Evolutionary conservation across 1,284 basidiomycete genomes (phyloP), one percentile per base, ranked within the genome.

Genomic region (Naganishia albida): DNA sequence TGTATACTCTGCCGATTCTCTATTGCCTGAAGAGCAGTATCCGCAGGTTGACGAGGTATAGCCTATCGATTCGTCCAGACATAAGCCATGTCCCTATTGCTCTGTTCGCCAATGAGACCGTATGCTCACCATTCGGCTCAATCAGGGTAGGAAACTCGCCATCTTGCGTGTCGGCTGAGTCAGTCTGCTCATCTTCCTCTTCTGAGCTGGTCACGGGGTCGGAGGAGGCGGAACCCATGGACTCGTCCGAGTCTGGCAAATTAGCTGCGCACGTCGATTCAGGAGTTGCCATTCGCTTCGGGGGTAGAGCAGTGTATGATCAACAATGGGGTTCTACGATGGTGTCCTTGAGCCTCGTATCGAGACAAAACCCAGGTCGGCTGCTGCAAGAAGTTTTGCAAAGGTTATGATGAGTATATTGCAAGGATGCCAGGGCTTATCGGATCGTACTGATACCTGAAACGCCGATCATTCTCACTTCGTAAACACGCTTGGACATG

Each of bases 11-110:
- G 39, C 30, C 51, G 72, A 75, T 55, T 79, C 72, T 52, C 70
- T 62, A 2, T 77, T 78, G 2, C 72, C 70, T 0, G 78, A 70
- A 0, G 75, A 74, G 68, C 81, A 82, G 72, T 83, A 83, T 25
- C 82, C 82, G 69, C 82, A 83, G 3, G 78, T 74, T 1, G 78
- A 79, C 12, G 53, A n/a, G 6, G 67, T 53, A 59, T 76, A 77
- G 28, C 76, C 76, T 69, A 60, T 50, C 25, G 15, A 18, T 20
- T n/a, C n/a, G 10, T 13, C 7, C n/a, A n/a, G n/a, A 15, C 3
- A 28, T 20, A 44, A 25, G 28, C 25, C 48, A 6, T 12, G 30
- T n/a, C 12, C 20, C n/a, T 39, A 34, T 34, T 34, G 34, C 34
- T 34, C 34, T 34, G 34, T 10, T 42, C 7, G 1, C 7, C 25